Evolutionary conservation across 1,139 yeast species (phyloP), one percentile per base, ranked within the genome.

Genomic region (Geotrichum europaeum): DNA sequence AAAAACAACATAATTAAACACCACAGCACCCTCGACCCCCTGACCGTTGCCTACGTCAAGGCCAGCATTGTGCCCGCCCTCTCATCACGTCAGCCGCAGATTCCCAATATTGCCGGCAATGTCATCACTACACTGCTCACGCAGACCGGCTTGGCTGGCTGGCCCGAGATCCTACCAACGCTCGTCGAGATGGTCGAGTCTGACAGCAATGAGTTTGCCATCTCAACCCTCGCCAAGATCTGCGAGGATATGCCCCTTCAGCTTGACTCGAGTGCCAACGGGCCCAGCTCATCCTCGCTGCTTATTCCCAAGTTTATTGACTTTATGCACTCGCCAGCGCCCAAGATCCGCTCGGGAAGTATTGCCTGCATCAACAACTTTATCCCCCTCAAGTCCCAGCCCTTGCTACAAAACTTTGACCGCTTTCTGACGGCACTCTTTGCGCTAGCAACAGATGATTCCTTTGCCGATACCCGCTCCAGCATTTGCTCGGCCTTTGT

Each of bases 31-130:
- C 63, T 72, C 49, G 65, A 75, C 13, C 66, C 65, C 5, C 75
- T 73, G 24, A 75, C 80, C 54, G 77, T 84, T 62, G 76, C 75
- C 24, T 87, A 85, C 69, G 76, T 91, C 36, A 79, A 88, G 67
- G 76, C 79, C n/a, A 78, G 84, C 66, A 79, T 91, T 30, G 75
- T 89, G 49, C 79, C 80, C 60, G 99, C 97, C 1, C 78, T 94
- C 58, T 72, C 82, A 56, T 88, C 84, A 61, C 69, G 76, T 1
- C 84, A 84, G 64, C 72, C 77, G 22, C 76, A 89, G 69, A 89
- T 92, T 30, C 81, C 96, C 64, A 90, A 89, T 70, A 89, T 92
- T 64, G 86, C 97, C 15, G 97, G 98, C 53, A 92, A 86, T 70
- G 96, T 91, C 59, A 85, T 94, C 58, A 89, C 98, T 1, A 81